Base-by-base conservation (phyloP, 2,329 filamentous ascomycete genomes). In the Metarhizium sp. region DNA sequence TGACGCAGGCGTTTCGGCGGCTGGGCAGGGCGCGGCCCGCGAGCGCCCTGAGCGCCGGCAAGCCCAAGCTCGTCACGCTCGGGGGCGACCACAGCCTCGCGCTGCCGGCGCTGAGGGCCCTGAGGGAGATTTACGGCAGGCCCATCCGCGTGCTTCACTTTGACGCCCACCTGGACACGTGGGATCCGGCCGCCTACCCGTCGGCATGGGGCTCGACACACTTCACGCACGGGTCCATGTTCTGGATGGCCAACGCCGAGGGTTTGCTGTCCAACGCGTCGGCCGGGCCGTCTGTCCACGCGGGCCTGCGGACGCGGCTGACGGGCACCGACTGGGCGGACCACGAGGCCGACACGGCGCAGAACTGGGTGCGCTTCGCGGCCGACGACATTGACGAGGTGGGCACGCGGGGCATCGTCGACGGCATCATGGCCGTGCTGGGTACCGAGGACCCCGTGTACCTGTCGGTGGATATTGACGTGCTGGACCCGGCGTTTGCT, bases 161-260 rank as follows among this genome's bases (percentile, higher is more conserved):
- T 69, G 87, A 91, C 64, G 69, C 73, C 20, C 89, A 95, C 67
- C 78, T 94, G 2, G 90, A 94, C 67, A 94, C 90, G 2, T 94
- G 90, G 89, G 85, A 92, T 67, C 88, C 90, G 2, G 80, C 78
- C 29, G 86, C 89, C 62, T 95, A 95, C 70, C 88, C 89, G 0
- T 85, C 80, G 16, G 83, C 85, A 55, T 96, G 91, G 91, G 68
- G 68, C 43, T 59, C 62, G n/a, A 69, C 69, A 6, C 66, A 86
- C 62, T 94, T 95, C 74, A 95, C 86, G 65, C 91, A 96, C 70
- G 91, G 92, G 4, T 89, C 83, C 61, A 94, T 95, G 85, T 95
- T 95, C 77, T 92, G 90, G 87, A 80, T 92, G 61, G 91, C 91
- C 6, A 85, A 85, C 51, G 84, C 85, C 34, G 91, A 95, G 69